Evolutionary conservation across 2,329 filamentous ascomycete species (phyloP), one percentile per base, ranked within the genome.

Genomic region (Hypoxylon sp.): DNA sequence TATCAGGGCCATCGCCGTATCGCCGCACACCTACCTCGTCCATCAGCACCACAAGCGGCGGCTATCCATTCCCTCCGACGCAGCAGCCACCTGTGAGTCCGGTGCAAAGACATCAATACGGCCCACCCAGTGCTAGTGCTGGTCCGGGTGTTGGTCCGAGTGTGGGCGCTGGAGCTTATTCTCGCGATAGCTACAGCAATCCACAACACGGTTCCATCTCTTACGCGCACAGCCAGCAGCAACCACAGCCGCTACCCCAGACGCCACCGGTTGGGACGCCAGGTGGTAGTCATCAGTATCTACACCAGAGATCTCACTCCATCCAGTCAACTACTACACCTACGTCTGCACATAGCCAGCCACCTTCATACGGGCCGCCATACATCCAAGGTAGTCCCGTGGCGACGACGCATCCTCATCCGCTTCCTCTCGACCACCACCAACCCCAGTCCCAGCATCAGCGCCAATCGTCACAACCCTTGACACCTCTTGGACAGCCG

Each of bases 331-430:
- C 82, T 24, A 79, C 85, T 9, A 89, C 87, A 33, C 87, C 87
- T n/a, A 88, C 85, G 5, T 88, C 87, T 38, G 84, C 86, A 14
- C 86, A 88, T 48, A 85, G 84, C 72, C 86, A 89, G 75, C 84
- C 84, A 46, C 81, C 70, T 28, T 64, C 82, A 7, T 86, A 83
- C 70, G 83, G 82, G 11, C 76, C 79, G 57, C 80, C 83, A 26
- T 86, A 84, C 67, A 76, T 74, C 22, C 85, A 86, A 65, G 82
- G 81, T 38, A 89, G 87, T 70, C 87, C 87, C 49, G 76, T 84
- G 44, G 75, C 80, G 42, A 75, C 81, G 32, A 75, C 81, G 32
- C 83, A 82, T 61, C 79, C 79, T 53, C 80, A 77, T 42, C 78
- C 79, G 3, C 70, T 73, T 38, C 74, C 78, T 33, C 64, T 72